Percentiles rank a stretch among this genome's conserved stretches.
These are phyloP conservation scores for Cardamine occulta DNA, from an alignment of 345 rosid genomes.

Conservation along the genomic window DNA sequence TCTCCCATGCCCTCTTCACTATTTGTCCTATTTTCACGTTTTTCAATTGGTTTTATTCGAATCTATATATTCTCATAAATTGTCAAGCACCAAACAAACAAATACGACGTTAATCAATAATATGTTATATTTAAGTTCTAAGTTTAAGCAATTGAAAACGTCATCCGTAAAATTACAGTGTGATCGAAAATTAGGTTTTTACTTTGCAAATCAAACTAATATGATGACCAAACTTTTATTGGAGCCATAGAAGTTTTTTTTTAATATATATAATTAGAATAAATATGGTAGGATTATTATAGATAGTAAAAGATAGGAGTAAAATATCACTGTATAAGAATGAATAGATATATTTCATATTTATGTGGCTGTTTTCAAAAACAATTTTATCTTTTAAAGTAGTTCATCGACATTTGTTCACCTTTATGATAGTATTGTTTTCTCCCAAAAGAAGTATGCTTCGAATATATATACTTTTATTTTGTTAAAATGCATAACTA, in stretches of 20 bases:
- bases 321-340: not conserved
- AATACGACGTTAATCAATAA: not conserved
- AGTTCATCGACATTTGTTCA: no score
- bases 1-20: slow-evolving; percentile 40
- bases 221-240: not conserved
- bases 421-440: no score
- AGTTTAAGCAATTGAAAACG: not conserved
- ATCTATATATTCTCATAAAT: not conserved
- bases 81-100: not conserved
- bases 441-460: no score
- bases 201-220: not conserved
- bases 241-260: not conserved
- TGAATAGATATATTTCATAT: not conserved
- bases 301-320: not conserved
- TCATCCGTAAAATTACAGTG: not conserved
- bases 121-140: not conserved
- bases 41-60: slow-evolving; percentile 6
- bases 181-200: not conserved
- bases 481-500: no score
- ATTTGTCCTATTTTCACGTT: slow-evolving; percentile 23
- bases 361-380: not conserved
- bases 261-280: not conserved
- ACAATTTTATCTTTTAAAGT: no score
- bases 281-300: not conserved
- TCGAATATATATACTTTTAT: no score